A percentile compares a stretch with the other conserved stretches of the same genome.
phyloP scores from a whole-genome alignment of 1,284 basidiomycete genomes.

The Caloboletus firmus region DNA sequence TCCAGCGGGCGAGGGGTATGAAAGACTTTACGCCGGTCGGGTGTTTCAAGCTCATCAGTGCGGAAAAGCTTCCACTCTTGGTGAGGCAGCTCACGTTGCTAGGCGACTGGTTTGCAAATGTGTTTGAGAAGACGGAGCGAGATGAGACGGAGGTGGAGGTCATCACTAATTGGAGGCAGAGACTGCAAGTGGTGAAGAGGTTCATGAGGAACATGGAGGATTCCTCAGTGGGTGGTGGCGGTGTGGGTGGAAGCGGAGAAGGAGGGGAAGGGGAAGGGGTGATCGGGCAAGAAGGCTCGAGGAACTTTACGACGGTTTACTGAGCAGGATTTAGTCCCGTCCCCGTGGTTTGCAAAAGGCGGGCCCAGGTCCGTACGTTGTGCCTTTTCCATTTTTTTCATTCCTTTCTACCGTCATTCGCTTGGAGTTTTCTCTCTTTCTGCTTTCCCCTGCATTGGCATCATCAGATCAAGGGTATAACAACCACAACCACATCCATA shows the following conservation, averaged over 20 bases:
- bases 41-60: slow-evolving; percentile 89
- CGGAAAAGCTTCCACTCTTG: slow-evolving; percentile 77
- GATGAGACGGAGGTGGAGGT: slow-evolving; percentile 75
- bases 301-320: slow-evolving; percentile 50
- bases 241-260: slow-evolving; percentile 2
- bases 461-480: slow-evolving; percentile 9
- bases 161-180: slow-evolving; percentile 85
- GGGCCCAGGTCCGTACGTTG: not conserved
- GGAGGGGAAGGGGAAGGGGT: slow-evolving; percentile 40
- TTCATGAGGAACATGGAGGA: slow-evolving; percentile 42
- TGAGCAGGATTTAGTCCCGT: slow-evolving; percentile 13
- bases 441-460: slow-evolving; percentile 9
- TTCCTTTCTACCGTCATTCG: slow-evolving; percentile 9
- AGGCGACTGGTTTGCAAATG: slow-evolving; percentile 84
- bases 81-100: slow-evolving; percentile 85
- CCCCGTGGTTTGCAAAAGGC: not conserved
- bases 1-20: slow-evolving; percentile 86
- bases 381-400: not conserved
- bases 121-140: slow-evolving; percentile 74
- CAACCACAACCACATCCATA: slow-evolving; percentile 3
- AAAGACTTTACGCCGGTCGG: slow-evolving; percentile 90
- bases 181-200: slow-evolving; percentile 77
- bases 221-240: slow-evolving; percentile 2
- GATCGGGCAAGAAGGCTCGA: slow-evolving; percentile 46
- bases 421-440: not conserved